Evolutionary conservation across 495 filamentous ascomycete genomes (phyloP), one percentile per base, ranked within the genome.

Genomic region (Daldinia concentrica): DNA sequence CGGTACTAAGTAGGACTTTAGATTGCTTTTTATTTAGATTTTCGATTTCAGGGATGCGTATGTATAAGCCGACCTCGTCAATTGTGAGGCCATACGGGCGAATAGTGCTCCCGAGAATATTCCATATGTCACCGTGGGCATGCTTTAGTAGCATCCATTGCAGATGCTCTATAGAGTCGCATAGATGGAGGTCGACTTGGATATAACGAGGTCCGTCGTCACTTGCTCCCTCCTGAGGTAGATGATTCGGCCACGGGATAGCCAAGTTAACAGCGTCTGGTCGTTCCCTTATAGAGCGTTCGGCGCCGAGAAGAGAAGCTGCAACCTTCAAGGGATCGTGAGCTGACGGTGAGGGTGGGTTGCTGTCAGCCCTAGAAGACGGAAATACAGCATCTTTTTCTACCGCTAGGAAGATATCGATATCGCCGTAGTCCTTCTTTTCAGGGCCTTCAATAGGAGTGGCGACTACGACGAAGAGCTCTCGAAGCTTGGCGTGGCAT

Each of bases 111-210:
- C 90, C 90, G 0, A 93, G 71, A 1, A 93, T 80, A 50, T 88
- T 89, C 86, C 86, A 88, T 0, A 93, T 69, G 61, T 92, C 91
- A 34, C 90, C 87, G 56, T 92, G 88, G 1, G 85, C 84, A 11
- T 86, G 77, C 69, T 86, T 87, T 76, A 91, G 91, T 27, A 85
- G 74, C 61, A 82, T 77, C 91, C 91, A 92, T 12, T 82, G 79
- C 11, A 89, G 80, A 1, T 79, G 73, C 12, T 80, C 72, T 0
- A 79, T 61, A 1, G 76, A 67, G 0, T 68, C 67, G 68, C 84
- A 90, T 52, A 86, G 72, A 14, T 85, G 84, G 2, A 93, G 73
- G 74, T 94, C 91, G 6, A 94, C 80, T 61, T 94, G 91, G 1
- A 90, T 82, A 69, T 82, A 86, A 3, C 73, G 74, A 37, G 68